These are phyloP conservation scores for Aspergillus novofumigatus DNA, from an alignment of 2,329 filamentous ascomycete genomes.

Conservation along the genomic window DNA sequence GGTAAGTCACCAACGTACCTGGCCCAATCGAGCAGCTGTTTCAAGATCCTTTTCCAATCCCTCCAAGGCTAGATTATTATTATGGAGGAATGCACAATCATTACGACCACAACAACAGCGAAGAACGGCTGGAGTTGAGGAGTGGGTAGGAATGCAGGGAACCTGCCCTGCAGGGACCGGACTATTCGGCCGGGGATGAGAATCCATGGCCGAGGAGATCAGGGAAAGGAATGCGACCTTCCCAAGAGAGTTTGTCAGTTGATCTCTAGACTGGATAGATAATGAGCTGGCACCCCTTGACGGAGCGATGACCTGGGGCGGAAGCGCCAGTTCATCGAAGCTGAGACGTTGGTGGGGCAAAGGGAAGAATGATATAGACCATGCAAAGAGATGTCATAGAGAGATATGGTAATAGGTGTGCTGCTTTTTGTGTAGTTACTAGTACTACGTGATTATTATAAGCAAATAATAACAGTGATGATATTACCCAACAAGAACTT, in stretches of 20 bases:
- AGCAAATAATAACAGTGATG: neutral
- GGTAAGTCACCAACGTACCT: constrained; percentile 62
- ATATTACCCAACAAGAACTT: neutral
- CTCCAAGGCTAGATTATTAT: constrained; percentile 74
- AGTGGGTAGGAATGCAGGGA: constrained; percentile 32
- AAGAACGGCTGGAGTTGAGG: constrained; percentile 23
- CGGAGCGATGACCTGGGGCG: constrained; percentile 15
- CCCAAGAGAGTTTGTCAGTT: neutral
- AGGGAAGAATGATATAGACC: neutral
- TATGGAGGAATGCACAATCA: constrained; percentile 74
- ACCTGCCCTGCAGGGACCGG: constrained; percentile 15
- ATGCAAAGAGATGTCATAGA: neutral
- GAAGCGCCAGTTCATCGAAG: constrained; percentile 18
- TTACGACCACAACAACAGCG: constrained; percentile 79
- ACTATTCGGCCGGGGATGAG: constrained; percentile 21
- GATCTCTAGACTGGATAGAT: neutral
- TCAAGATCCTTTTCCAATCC: constrained; percentile 83
- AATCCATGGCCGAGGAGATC: constrained; percentile 19
- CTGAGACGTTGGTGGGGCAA: neutral
- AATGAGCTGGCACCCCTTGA: constrained; percentile 27
- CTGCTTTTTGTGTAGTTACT: neutral
- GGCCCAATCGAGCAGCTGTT: constrained; percentile 79
- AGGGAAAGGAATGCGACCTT: constrained; percentile 11
- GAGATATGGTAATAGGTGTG: neutral
- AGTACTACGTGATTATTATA: neutral